Evolutionary conservation across 352 stramenopile species (phyloP), one percentile per base, ranked within the genome.

Genomic region (Halophytophthora polymorphica): DNA sequence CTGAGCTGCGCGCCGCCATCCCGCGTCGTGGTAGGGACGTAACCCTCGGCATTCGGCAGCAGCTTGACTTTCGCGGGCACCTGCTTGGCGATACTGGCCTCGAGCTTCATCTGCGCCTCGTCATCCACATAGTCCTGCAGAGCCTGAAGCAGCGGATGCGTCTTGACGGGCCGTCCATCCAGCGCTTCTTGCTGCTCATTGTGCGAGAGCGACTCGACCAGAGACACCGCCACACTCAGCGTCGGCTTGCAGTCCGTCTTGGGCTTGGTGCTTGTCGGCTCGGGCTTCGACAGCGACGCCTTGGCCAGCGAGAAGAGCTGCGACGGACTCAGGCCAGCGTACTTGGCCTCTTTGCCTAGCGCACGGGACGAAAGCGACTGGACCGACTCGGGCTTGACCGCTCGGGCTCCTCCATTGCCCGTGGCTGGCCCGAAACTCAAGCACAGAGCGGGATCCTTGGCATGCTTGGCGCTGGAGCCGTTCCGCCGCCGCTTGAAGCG

Each of bases 181-280:
- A 90, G 53, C 25, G 58, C 77, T 41, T 90, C 79, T 36, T 86
- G 79, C 45, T 90, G 70, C 41, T 90, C 74, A 42, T 77, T 71
- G 49, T 87, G 71, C 42, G 79, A 88, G 25, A 90, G 63, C 4
- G 79, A 90, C 18, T 82, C 76, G 3, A 88, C 79, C 3, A 90
- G 57, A 7, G 79, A 90, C 13, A 87, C 76, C 3, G 74, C 79
- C 13, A 90, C 71, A 55, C 74, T 88, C 3, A 81, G 52, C 4
- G 70, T 64, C 15, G 72, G 74, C 17, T 79, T 85, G 1, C 35
- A 21, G 15, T 82, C 71, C 17, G 39, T 50, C 22, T 68, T 71
- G 11, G 53, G 50, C 36, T 39, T 66, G 7, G 43, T 49, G 13
- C 46, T 40, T 7, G 45, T 48, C 2, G 46, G 29, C 0, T 29